These are phyloP conservation scores for Colletotrichum shisoi DNA, from an alignment of 2,329 filamentous ascomycete genomes.

Conservation along the genomic window DNA sequence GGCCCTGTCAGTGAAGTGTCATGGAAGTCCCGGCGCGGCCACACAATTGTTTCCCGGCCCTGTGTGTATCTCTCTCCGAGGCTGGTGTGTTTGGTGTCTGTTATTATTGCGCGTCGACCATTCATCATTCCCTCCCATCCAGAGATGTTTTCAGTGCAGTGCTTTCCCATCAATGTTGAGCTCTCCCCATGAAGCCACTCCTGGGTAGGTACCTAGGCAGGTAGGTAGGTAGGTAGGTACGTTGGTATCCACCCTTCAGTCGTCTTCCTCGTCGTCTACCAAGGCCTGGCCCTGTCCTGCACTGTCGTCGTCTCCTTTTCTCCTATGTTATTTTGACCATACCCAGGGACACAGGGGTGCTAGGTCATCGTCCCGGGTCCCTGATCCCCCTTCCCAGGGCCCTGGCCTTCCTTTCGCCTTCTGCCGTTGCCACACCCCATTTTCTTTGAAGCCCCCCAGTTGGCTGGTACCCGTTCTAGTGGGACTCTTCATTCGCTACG, in stretches of 20 bases:
- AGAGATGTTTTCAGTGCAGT: neutral
- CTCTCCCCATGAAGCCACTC: neutral
- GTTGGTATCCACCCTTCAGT: too few species aligned
- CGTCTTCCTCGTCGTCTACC: neutral
- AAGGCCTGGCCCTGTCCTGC: too few species aligned
- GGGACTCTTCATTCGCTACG: slow-evolving; percentile 34
- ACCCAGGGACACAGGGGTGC: too few species aligned
- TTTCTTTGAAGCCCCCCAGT: slow-evolving; percentile 14
- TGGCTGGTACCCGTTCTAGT: slow-evolving; percentile 33
- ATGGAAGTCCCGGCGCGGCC: neutral
- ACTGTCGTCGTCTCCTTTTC: neutral
- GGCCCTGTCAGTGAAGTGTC: slow-evolving; percentile 19
- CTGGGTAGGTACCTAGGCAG: neutral
- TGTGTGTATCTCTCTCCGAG: neutral
- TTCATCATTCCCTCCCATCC: neutral
- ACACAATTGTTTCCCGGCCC: neutral
- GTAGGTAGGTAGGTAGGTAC: neutral
- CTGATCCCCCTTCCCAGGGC: neutral
- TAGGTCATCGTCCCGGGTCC: slow-evolving; percentile 13
- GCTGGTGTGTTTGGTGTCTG: neutral
- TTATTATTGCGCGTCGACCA: neutral
- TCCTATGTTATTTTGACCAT: neutral
- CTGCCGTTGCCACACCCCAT: slow-evolving; percentile 31
- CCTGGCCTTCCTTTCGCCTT: slow-evolving; percentile 26
- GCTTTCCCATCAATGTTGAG: neutral